Evolutionary conservation across 164 flowering plant species (phyloP).

Genomic region (Stephania cephalantha): DNA sequence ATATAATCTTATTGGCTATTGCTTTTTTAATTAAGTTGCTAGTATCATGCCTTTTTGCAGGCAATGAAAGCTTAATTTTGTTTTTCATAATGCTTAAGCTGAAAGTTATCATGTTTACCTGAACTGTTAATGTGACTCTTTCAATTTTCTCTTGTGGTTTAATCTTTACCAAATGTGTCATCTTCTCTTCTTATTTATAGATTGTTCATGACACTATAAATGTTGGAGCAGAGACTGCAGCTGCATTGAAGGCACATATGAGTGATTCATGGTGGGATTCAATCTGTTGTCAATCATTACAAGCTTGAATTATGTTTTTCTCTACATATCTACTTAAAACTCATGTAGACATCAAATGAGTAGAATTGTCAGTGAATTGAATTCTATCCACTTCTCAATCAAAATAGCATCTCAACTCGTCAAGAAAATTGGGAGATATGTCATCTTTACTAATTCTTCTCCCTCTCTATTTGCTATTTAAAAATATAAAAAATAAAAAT

Average conservation of each 20-base stretch:
- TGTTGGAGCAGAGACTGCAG: slow-evolving; percentile 88
- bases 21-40: background rate
- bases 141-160: background rate
- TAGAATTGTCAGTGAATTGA: slow-evolving; percentile 88
- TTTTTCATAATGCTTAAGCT: too few relatives aligned
- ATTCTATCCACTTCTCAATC: slow-evolving; percentile 87
- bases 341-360: slow-evolving; percentile 92
- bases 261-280: slow-evolving; percentile 4
- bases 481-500: too few relatives aligned
- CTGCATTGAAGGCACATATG: slow-evolving; percentile 90
- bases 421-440: slow-evolving; percentile 42
- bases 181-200: slow-evolving; percentile 26
- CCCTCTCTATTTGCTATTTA: background rate
- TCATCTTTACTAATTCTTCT: slow-evolving; percentile 6
- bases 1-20: background rate
- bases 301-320: background rate
- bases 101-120: too few relatives aligned
- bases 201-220: slow-evolving; percentile 74
- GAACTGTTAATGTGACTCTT: background rate
- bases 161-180: background rate
- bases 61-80: background rate
- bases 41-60: slow-evolving; percentile 2
- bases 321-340: background rate
- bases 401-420: slow-evolving; percentile 80
- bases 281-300: background rate